Evolutionary conservation across 768 basidiomycete species (phyloP).

Genomic region (Boletus tylopilopsis): DNA sequence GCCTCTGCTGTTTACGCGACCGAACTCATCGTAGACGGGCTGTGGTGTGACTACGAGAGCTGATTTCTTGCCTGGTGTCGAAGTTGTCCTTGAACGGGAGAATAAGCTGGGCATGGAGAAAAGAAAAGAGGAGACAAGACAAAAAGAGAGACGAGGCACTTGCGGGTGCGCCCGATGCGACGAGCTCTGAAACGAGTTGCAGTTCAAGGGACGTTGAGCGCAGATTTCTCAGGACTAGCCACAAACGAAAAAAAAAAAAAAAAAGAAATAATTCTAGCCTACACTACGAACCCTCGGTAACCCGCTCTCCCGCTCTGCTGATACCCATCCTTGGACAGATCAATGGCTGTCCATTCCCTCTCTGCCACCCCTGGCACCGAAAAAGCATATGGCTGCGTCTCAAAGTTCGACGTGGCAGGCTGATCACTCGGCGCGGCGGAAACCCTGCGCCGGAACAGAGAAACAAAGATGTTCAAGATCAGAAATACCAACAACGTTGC

Average conservation of each 20-base stretch:
- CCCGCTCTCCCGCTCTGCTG: not conserved
- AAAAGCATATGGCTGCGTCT: conserved; percentile 7
- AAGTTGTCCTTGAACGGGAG: conserved; percentile 63
- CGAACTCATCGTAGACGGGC: conserved; percentile 58
- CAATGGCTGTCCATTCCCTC: conserved; percentile 3
- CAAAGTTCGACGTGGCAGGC: no score
- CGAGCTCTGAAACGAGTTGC: conserved; percentile 16
- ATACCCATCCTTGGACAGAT: not conserved
- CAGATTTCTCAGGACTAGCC: conserved; percentile 29
- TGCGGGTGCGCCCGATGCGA: conserved; percentile 11
- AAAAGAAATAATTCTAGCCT: not conserved
- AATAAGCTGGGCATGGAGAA: conserved; percentile 69
- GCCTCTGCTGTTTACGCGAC: conserved; percentile 48
- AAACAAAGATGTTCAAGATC: not conserved
- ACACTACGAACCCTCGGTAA: not conserved
- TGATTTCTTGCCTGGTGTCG: conserved; percentile 47
- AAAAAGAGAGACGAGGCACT: not conserved
- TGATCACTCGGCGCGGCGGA: not conserved
- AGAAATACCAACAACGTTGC: conserved; percentile 3
- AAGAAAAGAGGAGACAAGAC: not conserved
- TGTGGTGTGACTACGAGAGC: conserved; percentile 10
- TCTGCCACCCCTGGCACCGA: not conserved
- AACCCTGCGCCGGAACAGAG: not conserved
- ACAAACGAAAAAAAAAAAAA: not conserved
- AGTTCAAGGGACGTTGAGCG: not conserved